Conservation (phyloP, 768 basidiomycete species). For the Leccinellum albellum region DNA sequence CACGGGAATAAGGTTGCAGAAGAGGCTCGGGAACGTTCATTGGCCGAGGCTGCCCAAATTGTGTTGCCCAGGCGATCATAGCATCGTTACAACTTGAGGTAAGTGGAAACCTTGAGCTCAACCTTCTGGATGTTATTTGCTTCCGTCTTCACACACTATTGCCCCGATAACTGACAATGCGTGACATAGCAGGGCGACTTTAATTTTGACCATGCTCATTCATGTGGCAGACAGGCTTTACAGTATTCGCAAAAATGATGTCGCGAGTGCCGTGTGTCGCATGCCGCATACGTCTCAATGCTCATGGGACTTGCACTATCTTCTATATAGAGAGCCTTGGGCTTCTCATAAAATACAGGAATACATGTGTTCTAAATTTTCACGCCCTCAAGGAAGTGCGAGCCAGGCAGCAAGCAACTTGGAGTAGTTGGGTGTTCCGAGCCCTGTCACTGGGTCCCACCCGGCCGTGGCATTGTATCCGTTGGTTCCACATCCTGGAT, state of each 20-base stretch:
- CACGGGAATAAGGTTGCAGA: conserved; percentile 17
- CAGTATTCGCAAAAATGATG: not conserved
- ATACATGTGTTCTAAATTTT: not conserved
- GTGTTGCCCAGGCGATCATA: conserved; percentile 19
- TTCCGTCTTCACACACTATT: not conserved
- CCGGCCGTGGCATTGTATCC: conserved; percentile 25
- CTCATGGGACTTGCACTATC: not conserved
- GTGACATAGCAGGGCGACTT: not conserved
- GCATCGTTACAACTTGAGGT: not conserved
- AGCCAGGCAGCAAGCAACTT: conserved; percentile 44
- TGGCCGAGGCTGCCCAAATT: conserved; percentile 31
- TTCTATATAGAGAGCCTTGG: not conserved
- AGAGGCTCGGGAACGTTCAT: conserved; percentile 27
- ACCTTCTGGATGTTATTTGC: not conserved
- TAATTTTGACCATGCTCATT: not conserved
- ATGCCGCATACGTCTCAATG: not conserved
- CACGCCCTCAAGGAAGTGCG: conserved; percentile 30
- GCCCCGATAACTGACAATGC: not conserved
- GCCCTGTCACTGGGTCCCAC: conserved; percentile 34
- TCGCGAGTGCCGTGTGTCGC: not conserved
- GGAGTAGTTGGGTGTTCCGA: conserved; percentile 44
- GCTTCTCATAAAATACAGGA: not conserved
- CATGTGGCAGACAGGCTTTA: not conserved
- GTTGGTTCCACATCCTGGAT: conserved; percentile 27
- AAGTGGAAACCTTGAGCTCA: not conserved